Base-by-base conservation (phyloP, 768 basidiomycete genomes). In the Kondoa malvinella region DNA sequence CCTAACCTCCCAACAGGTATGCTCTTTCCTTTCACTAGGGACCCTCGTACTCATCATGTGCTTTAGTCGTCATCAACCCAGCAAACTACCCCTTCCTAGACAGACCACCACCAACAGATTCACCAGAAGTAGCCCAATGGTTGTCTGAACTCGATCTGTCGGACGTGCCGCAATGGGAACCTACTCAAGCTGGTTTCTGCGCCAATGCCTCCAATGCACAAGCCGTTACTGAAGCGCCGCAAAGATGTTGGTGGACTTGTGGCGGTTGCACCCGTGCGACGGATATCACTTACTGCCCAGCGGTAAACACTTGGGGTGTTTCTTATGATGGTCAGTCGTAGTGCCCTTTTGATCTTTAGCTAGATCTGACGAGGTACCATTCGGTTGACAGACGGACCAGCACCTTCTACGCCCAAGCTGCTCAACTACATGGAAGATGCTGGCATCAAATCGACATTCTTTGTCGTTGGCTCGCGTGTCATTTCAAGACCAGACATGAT, bases 231-330 rank as follows among this genome's bases (percentile, higher is more conserved):
- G 83, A 82, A 2, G 78, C 82, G 0, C 76, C 85, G 57, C 83
- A 85, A 34, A 83, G 83, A 71, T 89, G 89, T 57, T 92, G 89
- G 89, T 92, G 89, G 89, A 88, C 90, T 31, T 92, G 89, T 73
- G 87, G 88, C 73, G 86, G 86, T 14, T 80, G 80, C 72, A 84
- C 84, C 16, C 81, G 86, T 4, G 70, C 77, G n/a, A 82, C 82
- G 1, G 89, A 91, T 74, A 81, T 92, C 72, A 81, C 82, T 17
- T 79, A 80, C n/a, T 94, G 91, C 78, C 87, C 88, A 15, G 80
- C 82, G 34, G 81, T 84, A 73, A 69, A 77, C 70, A 81, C 80
- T 29, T 84, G 83, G 83, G 84, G 83, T 73, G 70, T 79, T 0
- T 77, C 77, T 57, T 81, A 75, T 75, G 80, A 78, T 71, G 64